These are phyloP conservation scores for Guyanaporus albipodus DNA, from an alignment of 768 basidiomycete genomes.

Conservation along the genomic window DNA sequence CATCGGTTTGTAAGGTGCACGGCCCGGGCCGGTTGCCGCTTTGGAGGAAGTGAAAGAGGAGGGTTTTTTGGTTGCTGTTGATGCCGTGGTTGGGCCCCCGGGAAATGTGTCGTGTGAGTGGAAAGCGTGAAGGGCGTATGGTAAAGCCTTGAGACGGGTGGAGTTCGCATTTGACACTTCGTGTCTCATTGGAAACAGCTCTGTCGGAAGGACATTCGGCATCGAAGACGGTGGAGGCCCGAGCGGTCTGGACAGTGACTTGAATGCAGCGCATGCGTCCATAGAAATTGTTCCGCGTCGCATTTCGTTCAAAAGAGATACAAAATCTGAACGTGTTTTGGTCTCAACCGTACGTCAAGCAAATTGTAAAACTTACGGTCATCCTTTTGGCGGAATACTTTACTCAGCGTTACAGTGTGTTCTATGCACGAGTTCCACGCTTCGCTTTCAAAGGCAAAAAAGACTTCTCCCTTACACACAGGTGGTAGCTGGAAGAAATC, in stretches of 20 bases:
- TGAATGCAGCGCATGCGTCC: constrained; percentile 46
- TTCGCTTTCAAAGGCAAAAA: constrained; percentile 65
- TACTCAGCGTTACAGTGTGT: constrained; percentile 58
- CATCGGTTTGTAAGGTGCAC: constrained; percentile 31
- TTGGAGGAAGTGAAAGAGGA: neutral
- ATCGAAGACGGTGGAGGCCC: constrained; percentile 21
- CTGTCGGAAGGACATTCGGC: constrained; percentile 43
- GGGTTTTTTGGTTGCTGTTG: constrained; percentile 1
- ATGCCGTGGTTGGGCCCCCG: neutral
- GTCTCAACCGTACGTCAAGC: neutral
- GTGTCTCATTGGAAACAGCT: constrained; percentile 60
- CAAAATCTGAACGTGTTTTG: constrained; percentile 45
- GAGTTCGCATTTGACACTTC: constrained; percentile 68
- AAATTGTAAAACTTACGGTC: constrained; percentile 40
- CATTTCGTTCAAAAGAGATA: constrained; percentile 73
- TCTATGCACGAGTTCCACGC: constrained; percentile 43
- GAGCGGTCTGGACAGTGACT: constrained; percentile 36
- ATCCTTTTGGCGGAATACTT: constrained; percentile 77
- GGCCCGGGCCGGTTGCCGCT: neutral
- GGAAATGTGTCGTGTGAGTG: constrained; percentile 47
- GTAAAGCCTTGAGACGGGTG: constrained; percentile 47
- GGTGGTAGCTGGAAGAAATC: constrained; percentile 62
- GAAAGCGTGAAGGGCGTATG: constrained; percentile 41
- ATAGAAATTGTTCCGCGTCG: constrained; percentile 54
- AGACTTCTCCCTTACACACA: constrained; percentile 42